Base-by-base conservation (phyloP, 768 basidiomycete genomes). In the Boletus rubescentipes region DNA sequence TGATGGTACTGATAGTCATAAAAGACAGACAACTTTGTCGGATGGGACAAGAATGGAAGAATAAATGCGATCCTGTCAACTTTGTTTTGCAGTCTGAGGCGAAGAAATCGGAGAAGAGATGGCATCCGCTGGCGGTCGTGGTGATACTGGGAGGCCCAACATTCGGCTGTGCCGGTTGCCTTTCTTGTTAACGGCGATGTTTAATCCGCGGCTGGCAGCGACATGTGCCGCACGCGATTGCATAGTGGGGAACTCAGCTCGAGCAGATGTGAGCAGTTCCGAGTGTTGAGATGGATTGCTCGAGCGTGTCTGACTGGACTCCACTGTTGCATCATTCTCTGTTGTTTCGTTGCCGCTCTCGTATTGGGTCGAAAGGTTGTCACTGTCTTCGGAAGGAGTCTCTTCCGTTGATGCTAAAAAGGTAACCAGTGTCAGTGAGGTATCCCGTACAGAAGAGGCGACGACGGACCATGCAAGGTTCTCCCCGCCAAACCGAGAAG, bases 401-500 rank as follows among this genome's bases (percentile, higher is more conserved):
- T 89, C 90, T 49, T 88, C 85, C 42, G 79, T 67, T 53, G 79
- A 61, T 44, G 74, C 74, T 77, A 61, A 51, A 47, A 46, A 56
- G 54, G 18, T 18, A 15, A 41, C 15, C 5, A 35, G 18, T 42
- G 44, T 60, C 49, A 57, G 49, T 60, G 53, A 37, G 11, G 26
- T 18, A 48, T 15, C 11, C 6, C 8, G 9, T 18, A 16, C 16
- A 21, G 26, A 43, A 37, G 34, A 29, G 37, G 38, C 1, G n/a
- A 37, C 21, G 23, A 77, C 85, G 61, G 70, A 91, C 91, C 71
- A 67, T 76, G 54, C 34, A 93, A 72, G 20, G 77, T 77, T 61
- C 92, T 80, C 23, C 91, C 91, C 18, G 79, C 74, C 50, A 93
- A 72, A 21, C 92, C 92, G 53, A 94, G 84, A 65, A 93, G 73